These are phyloP conservation scores for Linaria vulgaris DNA, from an alignment of 257 asterid species.

Conservation along the genomic window DNA sequence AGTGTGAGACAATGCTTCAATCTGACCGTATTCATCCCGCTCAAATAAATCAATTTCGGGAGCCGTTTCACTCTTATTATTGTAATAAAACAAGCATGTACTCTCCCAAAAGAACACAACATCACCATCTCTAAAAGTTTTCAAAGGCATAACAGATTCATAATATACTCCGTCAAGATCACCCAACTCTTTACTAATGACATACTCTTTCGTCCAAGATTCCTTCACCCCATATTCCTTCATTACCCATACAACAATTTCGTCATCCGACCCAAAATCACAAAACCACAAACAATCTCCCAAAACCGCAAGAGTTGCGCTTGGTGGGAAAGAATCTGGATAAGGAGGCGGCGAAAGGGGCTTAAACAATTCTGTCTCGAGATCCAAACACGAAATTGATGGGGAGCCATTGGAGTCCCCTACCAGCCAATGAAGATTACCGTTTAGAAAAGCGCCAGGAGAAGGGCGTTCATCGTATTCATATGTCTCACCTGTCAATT, in stretches of 20 bases:
- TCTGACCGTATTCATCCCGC: background rate
- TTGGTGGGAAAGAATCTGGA: background rate
- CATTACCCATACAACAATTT: constrained; percentile 40
- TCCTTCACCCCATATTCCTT: constrained; percentile 36
- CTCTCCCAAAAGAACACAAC: background rate
- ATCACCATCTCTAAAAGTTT: constrained; percentile 36
- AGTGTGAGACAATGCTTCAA: constrained; percentile 15
- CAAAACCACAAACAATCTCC: constrained; percentile 30
- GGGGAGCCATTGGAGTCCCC: background rate
- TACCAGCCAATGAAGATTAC: constrained; percentile 26
- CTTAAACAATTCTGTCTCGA: constrained; percentile 20
- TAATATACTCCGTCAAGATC: background rate
- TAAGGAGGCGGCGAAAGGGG: constrained; percentile 19
- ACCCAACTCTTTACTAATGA: constrained; percentile 20
- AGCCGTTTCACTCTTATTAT: constrained; percentile 13
- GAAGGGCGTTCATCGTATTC: background rate
- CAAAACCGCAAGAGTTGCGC: background rate
- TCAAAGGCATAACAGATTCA: constrained; percentile 7
- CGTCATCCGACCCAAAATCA: constrained; percentile 19
- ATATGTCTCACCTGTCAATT: no score
- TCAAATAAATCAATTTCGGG: background rate
- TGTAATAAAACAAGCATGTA: constrained; percentile 27
- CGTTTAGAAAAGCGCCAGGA: constrained; percentile 15
- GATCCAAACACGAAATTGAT: constrained; percentile 6
- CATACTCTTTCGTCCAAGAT: constrained; percentile 35